Conservation (phyloP, 805 yeast genomes). For the Ogataea henricii region DNA sequence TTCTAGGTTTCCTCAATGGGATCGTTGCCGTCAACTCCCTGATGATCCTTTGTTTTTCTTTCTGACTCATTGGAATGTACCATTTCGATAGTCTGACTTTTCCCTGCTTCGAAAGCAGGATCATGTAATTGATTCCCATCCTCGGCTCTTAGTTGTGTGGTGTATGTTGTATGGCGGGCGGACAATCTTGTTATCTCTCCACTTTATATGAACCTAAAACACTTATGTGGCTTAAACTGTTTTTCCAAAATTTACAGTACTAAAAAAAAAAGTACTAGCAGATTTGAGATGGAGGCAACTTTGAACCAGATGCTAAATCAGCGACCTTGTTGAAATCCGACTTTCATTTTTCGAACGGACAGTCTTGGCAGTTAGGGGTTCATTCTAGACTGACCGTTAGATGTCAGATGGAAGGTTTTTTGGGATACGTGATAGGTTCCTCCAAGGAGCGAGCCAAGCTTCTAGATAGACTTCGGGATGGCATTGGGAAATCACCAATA, state of each 20-base stretch:
- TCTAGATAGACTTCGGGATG: slow-evolving; percentile 11
- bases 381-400: not conserved
- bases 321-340: not conserved
- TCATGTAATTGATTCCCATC: slow-evolving; percentile 79
- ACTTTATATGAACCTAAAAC: not conserved
- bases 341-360: too few species aligned
- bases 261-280: not conserved
- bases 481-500: slow-evolving; percentile 10
- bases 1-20: slow-evolving; percentile 81
- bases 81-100: slow-evolving; percentile 91
- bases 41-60: slow-evolving; percentile 80
- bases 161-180: too few species aligned
- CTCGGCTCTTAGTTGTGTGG: not conserved
- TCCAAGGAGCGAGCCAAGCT: slow-evolving; percentile 16
- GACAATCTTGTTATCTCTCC: not conserved
- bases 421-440: slow-evolving; percentile 21
- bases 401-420: slow-evolving; percentile 19
- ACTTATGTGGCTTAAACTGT: slow-evolving; percentile 1
- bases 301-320: too few species aligned
- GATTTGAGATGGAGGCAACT: slow-evolving; percentile 4
- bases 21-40: slow-evolving; percentile 86
- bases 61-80: slow-evolving; percentile 82
- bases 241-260: not conserved
- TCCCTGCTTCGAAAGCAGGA: slow-evolving; percentile 90
- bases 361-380: not conserved